Evolutionary conservation across 345 rosid species (phyloP).

Genomic region (Citrus hindsii): DNA sequence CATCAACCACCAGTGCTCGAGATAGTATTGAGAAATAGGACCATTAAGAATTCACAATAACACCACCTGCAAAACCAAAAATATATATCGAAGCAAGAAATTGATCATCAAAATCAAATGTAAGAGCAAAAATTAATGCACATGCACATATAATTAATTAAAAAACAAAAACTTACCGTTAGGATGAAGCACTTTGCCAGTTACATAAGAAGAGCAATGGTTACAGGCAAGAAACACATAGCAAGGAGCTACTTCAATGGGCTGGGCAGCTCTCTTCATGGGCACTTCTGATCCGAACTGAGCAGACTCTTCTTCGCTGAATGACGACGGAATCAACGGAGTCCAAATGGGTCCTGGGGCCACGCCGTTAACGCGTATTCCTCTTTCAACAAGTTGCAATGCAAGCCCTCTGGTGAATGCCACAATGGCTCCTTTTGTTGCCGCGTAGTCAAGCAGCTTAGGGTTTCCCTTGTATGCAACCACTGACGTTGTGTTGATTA

Average conservation of each 20-base stretch:
- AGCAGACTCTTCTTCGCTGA: slow-evolving; percentile 38
- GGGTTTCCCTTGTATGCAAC: slow-evolving; percentile 52
- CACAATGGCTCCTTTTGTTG: slow-evolving; percentile 72
- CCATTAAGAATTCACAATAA: slow-evolving; percentile 36
- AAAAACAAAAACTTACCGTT: slow-evolving; percentile 36
- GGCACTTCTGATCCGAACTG: slow-evolving; percentile 57
- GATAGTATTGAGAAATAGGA: too few species aligned
- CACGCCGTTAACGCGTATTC: slow-evolving; percentile 68
- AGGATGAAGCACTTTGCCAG: slow-evolving; percentile 75
- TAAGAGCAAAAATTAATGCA: background rate
- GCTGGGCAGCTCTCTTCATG: slow-evolving; percentile 77
- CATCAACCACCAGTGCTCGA: background rate
- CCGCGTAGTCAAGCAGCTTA: slow-evolving; percentile 52
- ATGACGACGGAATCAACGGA: slow-evolving; percentile 60
- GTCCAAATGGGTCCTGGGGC: slow-evolving; percentile 92
- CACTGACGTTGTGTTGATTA: slow-evolving; percentile 68
- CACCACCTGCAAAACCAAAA: slow-evolving; percentile 35
- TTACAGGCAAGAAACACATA: slow-evolving; percentile 75
- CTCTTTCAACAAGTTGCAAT: slow-evolving; percentile 53
- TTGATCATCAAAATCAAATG: background rate
- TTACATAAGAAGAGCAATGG: slow-evolving; percentile 72
- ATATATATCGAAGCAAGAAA: background rate
- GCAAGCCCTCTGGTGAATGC: slow-evolving; percentile 68
- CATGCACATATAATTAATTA: too few species aligned
- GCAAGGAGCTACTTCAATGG: slow-evolving; percentile 60